Conservation (phyloP, 23 red algal species). For the Pyropia haitanensis region DNA sequence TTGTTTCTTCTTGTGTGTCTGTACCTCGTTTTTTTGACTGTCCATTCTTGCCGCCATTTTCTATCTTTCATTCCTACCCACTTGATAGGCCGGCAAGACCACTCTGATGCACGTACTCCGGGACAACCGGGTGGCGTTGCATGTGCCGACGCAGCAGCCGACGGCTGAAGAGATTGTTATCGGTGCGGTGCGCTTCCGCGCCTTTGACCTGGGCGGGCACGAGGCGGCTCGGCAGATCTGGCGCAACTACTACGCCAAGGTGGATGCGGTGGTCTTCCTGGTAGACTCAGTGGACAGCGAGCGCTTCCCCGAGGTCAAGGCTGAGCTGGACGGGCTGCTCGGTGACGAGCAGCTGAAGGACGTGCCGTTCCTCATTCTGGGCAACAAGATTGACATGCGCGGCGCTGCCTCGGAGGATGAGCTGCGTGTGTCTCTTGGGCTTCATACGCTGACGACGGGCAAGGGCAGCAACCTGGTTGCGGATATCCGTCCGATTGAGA, state of each 20-base stretch:
- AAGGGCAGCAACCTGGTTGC: conserved; percentile 40
- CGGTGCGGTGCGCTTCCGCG: conserved; percentile 90
- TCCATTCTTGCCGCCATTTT: no score
- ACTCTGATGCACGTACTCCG: conserved; percentile 94
- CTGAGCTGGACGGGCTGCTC: conserved; percentile 80
- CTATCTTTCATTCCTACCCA: no score
- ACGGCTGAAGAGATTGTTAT: conserved; percentile 95
- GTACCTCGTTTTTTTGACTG: no score
- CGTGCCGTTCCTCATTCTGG: conserved; percentile 97
- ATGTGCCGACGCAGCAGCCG: conserved; percentile 94
- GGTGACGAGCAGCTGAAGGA: conserved; percentile 86
- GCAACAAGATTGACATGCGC: conserved; percentile 97
- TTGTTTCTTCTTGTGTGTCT: no score
- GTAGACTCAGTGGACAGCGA: conserved; percentile 94
- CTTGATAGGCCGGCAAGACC: conserved; percentile 81
- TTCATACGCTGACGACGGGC: conserved; percentile 92
- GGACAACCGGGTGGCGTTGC: conserved; percentile 82
- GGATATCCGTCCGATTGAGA: conserved; percentile 92
- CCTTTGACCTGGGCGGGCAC: conserved; percentile 95
- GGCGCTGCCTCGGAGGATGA: conserved; percentile 90
- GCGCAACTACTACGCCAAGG: conserved; percentile 98
- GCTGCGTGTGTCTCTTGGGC: conserved; percentile 78
- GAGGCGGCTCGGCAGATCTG: conserved; percentile 92
- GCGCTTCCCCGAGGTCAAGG: conserved; percentile 86
- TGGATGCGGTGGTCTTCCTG: conserved; percentile 93